Base-by-base conservation (phyloP, 495 filamentous ascomycete species). In the Hypoxylon subgilvum region DNA sequence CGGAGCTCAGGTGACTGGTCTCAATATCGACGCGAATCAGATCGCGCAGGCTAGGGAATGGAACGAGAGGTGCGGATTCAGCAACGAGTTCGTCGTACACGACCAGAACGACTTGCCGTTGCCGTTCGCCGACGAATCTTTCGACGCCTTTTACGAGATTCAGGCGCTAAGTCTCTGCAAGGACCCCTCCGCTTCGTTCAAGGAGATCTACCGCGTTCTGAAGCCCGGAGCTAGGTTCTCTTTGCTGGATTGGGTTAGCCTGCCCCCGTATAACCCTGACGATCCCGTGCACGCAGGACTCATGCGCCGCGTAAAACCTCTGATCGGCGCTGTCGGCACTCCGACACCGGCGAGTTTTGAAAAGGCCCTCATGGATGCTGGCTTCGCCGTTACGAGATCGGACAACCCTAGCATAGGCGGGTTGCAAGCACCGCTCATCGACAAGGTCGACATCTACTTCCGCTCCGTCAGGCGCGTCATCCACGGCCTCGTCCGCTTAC, bases 141-240 rank as follows among this genome's bases (percentile, higher is more conserved):
- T 86, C 71, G 82, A 86, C 46, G 83, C 77, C 50, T 84, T 86
- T 61, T 86, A 86, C 72, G 79, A 86, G 73, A 85, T 86, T 69
- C 83, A 86, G 57, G 83, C 83, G 1, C 73, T 85, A 34, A 82
- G 79, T 49, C 70, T 86, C 7, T 85, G 82, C 74, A 83, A 83
- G 61, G 81, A 85, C 45, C 69, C 81, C 2, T 57, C 72, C 4
- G 64, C 69, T 5, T 72, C 84, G 10, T 85, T 82, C 65, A 68
- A 68, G 35, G 83, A 86, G 68, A 67, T 85, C 40, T 77, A 76
- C 65, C 79, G 83, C 3, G 70, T 86, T 7, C 52, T 85, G 51
- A 83, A 82, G 70, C 83, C 83, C 1, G 83, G 83, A 22, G 77
- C 83, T 14, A 77, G 74, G 45, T 74, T 86, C 52, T 81, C 80